Evolutionary conservation across 2,329 filamentous ascomycete species (phyloP).

Genomic region (Cladorrhinum sp.): DNA sequence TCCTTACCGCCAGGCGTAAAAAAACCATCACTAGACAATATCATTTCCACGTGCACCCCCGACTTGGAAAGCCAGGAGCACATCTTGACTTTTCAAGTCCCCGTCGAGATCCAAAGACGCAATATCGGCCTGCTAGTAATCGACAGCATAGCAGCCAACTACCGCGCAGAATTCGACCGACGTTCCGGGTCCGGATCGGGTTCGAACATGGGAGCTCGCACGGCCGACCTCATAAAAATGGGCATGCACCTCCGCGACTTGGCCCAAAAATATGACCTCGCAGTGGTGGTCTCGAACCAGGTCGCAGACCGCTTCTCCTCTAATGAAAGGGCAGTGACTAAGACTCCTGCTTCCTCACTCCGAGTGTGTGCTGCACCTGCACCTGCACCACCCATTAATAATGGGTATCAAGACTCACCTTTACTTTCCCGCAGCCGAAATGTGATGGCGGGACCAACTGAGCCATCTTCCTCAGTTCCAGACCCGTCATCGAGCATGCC

Average conservation of each 20-base stretch:
- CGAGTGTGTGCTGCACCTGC: conserved; percentile 8
- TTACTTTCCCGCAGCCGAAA: neutral
- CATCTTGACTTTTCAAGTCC: conserved; percentile 88
- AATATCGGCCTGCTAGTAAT: conserved; percentile 69
- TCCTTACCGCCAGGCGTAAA: conserved; percentile 26
- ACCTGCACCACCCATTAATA: neutral
- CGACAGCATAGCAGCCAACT: conserved; percentile 94
- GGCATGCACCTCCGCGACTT: conserved; percentile 73
- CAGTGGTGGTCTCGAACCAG: conserved; percentile 91
- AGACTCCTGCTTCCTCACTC: conserved; percentile 12
- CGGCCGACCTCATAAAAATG: conserved; percentile 71
- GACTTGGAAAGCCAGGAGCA: conserved; percentile 95
- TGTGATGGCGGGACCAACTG: too few relatives aligned
- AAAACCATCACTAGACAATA: conserved; percentile 65
- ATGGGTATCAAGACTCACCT: neutral
- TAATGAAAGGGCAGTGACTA: conserved; percentile 5
- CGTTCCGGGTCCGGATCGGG: conserved; percentile 20
- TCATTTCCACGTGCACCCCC: conserved; percentile 78
- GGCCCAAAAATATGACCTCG: conserved; percentile 70
- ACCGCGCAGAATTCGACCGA: conserved; percentile 84
- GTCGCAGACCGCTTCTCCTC: conserved; percentile 78
- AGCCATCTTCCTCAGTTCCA: conserved; percentile 1
- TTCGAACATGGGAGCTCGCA: conserved; percentile 69
- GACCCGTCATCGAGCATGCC: conserved; percentile 12
- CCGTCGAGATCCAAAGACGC: conserved; percentile 61